Evolutionary conservation across 805 yeast species (phyloP).

Genomic region (Candida ulmi): DNA sequence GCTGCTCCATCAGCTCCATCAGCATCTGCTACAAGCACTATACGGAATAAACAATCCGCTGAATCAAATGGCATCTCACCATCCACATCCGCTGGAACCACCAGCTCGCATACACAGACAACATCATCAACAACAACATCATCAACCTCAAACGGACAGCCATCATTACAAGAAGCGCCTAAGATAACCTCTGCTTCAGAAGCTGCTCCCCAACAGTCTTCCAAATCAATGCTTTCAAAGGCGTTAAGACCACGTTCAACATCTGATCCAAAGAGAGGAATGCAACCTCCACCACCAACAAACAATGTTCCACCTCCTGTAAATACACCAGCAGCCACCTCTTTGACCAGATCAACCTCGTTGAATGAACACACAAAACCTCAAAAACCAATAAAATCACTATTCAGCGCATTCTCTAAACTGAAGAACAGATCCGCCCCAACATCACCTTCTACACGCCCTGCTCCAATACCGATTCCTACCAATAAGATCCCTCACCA

Average conservation of each 20-base stretch:
- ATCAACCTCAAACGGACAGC: slow-evolving; percentile 10
- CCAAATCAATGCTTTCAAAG: slow-evolving; percentile 17
- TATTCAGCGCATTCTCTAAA: slow-evolving; percentile 27
- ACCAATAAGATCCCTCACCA: slow-evolving; percentile 3
- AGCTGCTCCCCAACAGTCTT: not conserved
- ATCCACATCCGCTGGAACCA: slow-evolving; percentile 3
- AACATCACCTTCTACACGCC: slow-evolving; percentile 10
- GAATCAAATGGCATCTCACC: not conserved
- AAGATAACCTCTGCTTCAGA: not conserved
- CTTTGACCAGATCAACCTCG: slow-evolving; percentile 16
- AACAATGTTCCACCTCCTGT: not conserved
- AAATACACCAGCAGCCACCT: not conserved
- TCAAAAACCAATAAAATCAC: slow-evolving; percentile 22
- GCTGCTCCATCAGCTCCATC: slow-evolving; percentile 10
- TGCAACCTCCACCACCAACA: not conserved
- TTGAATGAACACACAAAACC: slow-evolving; percentile 7
- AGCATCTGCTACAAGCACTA: slow-evolving; percentile 10
- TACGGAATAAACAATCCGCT: not conserved
- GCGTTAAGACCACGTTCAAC: slow-evolving; percentile 21
- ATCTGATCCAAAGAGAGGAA: slow-evolving; percentile 17
- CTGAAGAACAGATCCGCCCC: slow-evolving; percentile 16
- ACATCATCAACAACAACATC: slow-evolving; percentile 10
- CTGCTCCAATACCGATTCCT: slow-evolving; percentile 15
- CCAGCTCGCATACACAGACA: slow-evolving; percentile 9
- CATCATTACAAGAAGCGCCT: slow-evolving; percentile 11